Evolutionary conservation across 305 asterid species (phyloP).

Genomic region (Striga hermonthica): DNA sequence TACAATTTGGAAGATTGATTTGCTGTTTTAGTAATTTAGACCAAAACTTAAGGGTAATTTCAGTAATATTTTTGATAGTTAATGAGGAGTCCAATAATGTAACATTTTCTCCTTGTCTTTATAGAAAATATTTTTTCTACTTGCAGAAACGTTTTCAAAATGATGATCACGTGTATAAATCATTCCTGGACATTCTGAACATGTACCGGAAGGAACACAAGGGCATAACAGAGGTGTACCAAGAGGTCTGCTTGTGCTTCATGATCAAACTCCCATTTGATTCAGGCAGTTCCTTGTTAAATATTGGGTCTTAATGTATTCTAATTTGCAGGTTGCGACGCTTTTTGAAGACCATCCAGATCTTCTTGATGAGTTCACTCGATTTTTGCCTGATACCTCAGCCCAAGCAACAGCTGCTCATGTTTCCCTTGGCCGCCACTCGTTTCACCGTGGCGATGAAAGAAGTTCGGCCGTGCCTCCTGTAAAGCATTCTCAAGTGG

Average conservation of each 20-base stretch:
- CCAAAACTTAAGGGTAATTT: neutral
- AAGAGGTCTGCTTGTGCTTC: constrained; percentile 56
- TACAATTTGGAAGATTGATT: neutral
- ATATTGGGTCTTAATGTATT: constrained; percentile 24
- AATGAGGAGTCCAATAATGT: constrained; percentile 17
- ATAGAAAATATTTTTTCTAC: constrained; percentile 4
- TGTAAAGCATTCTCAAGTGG: constrained; percentile 53
- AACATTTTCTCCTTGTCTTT: constrained; percentile 21
- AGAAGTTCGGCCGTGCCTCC: constrained; percentile 58
- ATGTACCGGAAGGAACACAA: constrained; percentile 93
- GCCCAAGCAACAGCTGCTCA: constrained; percentile 42
- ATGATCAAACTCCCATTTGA: neutral
- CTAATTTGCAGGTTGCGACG: constrained; percentile 45
- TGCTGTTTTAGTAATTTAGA: neutral
- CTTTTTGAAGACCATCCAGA: constrained; percentile 76
- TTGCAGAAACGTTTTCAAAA: constrained; percentile 80
- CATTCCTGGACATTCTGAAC: constrained; percentile 88
- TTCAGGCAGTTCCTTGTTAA: constrained; percentile 5
- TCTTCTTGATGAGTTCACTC: constrained; percentile 66
- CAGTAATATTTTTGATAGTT: constrained; percentile 18
- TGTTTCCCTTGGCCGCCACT: constrained; percentile 43
- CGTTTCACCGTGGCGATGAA: constrained; percentile 66
- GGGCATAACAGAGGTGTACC: constrained; percentile 80
- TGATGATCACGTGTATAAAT: constrained; percentile 85
- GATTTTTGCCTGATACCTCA: constrained; percentile 58